Percentiles rank a stretch among this genome's conserved stretches.
Conservation (phyloP, 2,329 filamentous ascomycete genomes). For the Colletotrichum tropicicola region DNA sequence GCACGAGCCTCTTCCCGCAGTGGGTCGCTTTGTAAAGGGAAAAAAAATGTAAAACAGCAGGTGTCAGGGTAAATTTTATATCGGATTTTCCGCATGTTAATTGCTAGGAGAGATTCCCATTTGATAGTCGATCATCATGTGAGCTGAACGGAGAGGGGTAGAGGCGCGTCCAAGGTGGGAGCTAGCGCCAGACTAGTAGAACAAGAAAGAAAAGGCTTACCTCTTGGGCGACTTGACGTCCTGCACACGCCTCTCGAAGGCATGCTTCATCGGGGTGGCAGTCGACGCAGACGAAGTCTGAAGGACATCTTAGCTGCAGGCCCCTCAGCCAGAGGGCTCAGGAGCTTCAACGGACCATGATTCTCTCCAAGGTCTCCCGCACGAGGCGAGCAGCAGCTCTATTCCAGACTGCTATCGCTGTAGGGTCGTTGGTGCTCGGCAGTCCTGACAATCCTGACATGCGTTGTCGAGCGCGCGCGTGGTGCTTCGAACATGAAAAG, state of each 20-base stretch:
- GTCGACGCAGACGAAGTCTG: conserved; percentile 79
- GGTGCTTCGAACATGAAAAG: neutral
- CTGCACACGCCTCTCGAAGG: conserved; percentile 84
- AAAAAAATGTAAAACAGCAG: conserved; percentile 26
- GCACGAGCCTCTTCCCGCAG: conserved; percentile 24
- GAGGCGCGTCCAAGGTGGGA: neutral
- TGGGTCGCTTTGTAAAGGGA: conserved; percentile 4
- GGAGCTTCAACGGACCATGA: conserved; percentile 32
- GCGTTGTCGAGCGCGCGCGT: conserved; percentile 26
- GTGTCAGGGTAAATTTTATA: conserved; percentile 75
- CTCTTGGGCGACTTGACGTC: conserved; percentile 89
- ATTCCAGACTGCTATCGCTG: conserved; percentile 32
- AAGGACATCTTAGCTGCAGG: conserved; percentile 30
- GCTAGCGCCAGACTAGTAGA: conserved; percentile 19
- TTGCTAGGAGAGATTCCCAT: conserved; percentile 99
- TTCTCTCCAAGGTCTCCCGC: conserved; percentile 33
- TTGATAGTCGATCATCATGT: conserved; percentile 86
- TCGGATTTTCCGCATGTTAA: conserved; percentile 85
- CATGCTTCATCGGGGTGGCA: conserved; percentile 73
- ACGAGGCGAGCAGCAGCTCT: conserved; percentile 31
- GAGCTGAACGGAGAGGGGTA: conserved; percentile 32
- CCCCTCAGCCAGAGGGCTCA: neutral
- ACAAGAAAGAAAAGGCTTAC: conserved; percentile 63
- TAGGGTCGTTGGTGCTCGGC: conserved; percentile 31
- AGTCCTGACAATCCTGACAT: conserved; percentile 38